Evolutionary conservation across 1,284 basidiomycete species (phyloP).

Genomic region (Tilletiaria anomala): DNA sequence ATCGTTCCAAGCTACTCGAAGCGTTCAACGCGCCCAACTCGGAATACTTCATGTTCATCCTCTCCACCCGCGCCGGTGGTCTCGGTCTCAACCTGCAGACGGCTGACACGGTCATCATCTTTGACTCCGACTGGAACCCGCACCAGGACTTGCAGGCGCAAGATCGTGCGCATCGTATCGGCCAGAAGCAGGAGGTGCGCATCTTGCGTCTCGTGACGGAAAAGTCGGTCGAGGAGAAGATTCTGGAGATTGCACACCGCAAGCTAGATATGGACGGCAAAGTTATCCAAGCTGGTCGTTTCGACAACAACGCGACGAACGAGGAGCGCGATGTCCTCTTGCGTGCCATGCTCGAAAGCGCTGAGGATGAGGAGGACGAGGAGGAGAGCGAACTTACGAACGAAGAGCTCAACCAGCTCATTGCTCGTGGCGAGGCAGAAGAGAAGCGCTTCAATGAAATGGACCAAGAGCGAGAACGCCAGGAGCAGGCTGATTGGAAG

Average conservation of each 20-base stretch:
- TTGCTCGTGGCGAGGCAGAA: constrained; percentile 75
- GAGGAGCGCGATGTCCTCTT: constrained; percentile 93
- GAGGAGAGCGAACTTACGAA: constrained; percentile 81
- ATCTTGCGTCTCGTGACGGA: constrained; percentile 94
- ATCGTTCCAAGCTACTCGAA: constrained; percentile 77
- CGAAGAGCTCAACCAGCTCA: constrained; percentile 87
- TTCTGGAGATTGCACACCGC: constrained; percentile 81
- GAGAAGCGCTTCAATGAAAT: constrained; percentile 63
- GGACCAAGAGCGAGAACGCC: constrained; percentile 65
- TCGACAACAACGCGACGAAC: constrained; percentile 95
- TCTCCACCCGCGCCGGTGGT: constrained; percentile 88
- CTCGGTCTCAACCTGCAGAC: constrained; percentile 94
- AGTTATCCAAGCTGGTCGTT: constrained; percentile 74
- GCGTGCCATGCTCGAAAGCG: constrained; percentile 47
- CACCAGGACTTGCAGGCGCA: constrained; percentile 66
- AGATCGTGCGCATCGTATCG: constrained; percentile 87
- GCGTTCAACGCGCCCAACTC: constrained; percentile 83
- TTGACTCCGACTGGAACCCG: constrained; percentile 43
- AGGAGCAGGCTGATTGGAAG: constrained; percentile 58
- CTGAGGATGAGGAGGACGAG: constrained; percentile 39
- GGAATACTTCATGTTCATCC: constrained; percentile 70
- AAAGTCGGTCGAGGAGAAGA: constrained; percentile 95
- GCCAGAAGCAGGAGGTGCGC: constrained; percentile 93
- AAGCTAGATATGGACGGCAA: constrained; percentile 99
- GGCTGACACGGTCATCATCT: constrained; percentile 98